Base-by-base conservation (phyloP, 495 filamentous ascomycete genomes). In the Penicillium tannophilum region DNA sequence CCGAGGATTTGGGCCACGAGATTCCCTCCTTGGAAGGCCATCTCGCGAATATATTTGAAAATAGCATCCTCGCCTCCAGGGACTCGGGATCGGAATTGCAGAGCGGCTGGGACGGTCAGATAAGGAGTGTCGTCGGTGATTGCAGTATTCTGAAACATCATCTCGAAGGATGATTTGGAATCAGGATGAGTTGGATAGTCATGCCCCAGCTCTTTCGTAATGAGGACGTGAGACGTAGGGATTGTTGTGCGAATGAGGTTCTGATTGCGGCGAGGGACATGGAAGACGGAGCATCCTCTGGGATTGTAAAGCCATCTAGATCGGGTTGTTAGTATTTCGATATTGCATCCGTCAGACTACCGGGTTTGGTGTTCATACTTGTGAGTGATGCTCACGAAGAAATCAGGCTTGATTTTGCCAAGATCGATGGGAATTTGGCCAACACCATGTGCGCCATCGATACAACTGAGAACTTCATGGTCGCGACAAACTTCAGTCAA, bases 291-390 rank as follows among this genome's bases (percentile, higher is more conserved):
- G 64, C 85, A 90, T 20, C 86, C 86, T 44, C 93, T 84, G 14
- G 92, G 93, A 14, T 85, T 84, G 64, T 85, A 89, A 10, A 96
- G 82, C 93, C 93, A 98, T 78, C 82, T 86, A 41, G 4, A 41
- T 17, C 14, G 5, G 9, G 33, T 10, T 3, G 9, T 36, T 36
- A 36, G 33, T 6, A 6, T 14, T 3, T 36, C 10, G 1, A 36
- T 36, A 17, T 41, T 6, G 4, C 39, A 11, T n/a, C 14, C 0
- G 16, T 23, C 14, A 41, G 14, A 41, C 6, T 16, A 7, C 14
- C 0, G 39, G 14, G 39, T 88, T 72, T 72, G 9, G 9, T 78
- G 70, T 64, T 95, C 91, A 2, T 90, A 96, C 75, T 95, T 96
- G 71, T 95, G 90, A 53, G 81, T 81, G 62, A 92, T 94, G 31